Evolutionary conservation across 495 filamentous ascomycete species (phyloP).

Genomic region (Talaromyces stipitatus): DNA sequence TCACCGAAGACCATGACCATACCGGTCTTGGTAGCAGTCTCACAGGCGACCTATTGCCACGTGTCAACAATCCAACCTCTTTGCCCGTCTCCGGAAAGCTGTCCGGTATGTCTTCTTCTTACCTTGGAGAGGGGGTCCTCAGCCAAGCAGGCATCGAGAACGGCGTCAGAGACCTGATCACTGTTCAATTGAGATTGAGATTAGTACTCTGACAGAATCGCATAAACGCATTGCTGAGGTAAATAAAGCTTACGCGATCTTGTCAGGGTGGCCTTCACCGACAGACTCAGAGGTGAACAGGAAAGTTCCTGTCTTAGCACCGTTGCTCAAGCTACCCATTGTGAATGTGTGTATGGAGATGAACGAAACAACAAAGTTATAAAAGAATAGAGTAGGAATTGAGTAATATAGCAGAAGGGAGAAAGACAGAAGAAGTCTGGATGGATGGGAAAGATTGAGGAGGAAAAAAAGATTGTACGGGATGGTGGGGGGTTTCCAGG

Average conservation of each 20-base stretch:
- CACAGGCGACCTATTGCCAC: constrained; percentile 67
- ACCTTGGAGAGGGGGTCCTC: constrained; percentile 95
- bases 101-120: constrained; percentile 6
- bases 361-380: constrained; percentile 10
- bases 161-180: constrained; percentile 96
- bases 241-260: constrained; percentile 64
- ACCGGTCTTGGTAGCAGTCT: constrained; percentile 98
- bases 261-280: constrained; percentile 95
- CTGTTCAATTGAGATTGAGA: constrained; percentile 20
- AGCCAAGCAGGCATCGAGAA: constrained; percentile 93
- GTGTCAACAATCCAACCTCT: neutral
- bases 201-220: neutral
- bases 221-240: neutral
- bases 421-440: constrained; percentile 10
- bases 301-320: constrained; percentile 62
- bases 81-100: neutral
- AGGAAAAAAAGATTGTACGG: constrained; percentile 14
- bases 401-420: constrained; percentile 13
- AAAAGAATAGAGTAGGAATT: constrained; percentile 16
- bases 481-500: constrained; percentile 9
- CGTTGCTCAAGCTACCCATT: constrained; percentile 54
- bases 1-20: constrained; percentile 99
- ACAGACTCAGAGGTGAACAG: constrained; percentile 99
- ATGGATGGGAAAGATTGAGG: constrained; percentile 13
- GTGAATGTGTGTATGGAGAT: constrained; percentile 24